Evolutionary conservation across 2,329 filamentous ascomycete species (phyloP).

Genomic region (Fusarium sp.): DNA sequence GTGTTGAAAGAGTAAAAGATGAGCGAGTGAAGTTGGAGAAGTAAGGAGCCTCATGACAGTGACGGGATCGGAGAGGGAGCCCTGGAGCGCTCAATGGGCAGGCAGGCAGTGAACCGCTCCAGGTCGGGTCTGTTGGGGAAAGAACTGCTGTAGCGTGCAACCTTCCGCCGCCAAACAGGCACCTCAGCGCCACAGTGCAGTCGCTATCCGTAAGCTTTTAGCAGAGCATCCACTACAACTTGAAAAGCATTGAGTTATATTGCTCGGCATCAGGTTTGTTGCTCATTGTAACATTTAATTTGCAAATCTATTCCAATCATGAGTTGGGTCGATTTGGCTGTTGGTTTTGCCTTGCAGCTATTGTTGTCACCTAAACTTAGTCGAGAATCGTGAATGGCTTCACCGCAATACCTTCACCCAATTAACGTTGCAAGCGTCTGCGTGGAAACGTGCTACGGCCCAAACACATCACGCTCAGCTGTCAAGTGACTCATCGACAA

Average conservation of each 20-base stretch:
- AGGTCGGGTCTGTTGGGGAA: not conserved
- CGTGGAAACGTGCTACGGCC: not conserved
- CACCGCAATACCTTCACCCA: conserved; percentile 15
- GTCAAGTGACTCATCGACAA: not conserved
- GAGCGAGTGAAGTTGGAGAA: conserved; percentile 29
- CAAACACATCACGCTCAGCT: not conserved
- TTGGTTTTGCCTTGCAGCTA: not conserved
- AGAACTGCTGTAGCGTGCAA: conserved; percentile 5
- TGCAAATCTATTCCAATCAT: too few relatives aligned
- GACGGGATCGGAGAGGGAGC: conserved; percentile 26
- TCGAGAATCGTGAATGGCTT: conserved; percentile 11
- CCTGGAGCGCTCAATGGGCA: conserved; percentile 8
- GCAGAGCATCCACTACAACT: too few relatives aligned
- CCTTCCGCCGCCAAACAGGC: conserved; percentile 23
- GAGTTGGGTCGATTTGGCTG: not conserved
- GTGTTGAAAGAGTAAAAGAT: conserved; percentile 28
- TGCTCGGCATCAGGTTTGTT: not conserved
- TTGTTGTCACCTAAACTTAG: not conserved
- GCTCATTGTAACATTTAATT: too few relatives aligned
- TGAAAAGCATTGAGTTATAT: too few relatives aligned
- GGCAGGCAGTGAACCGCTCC: conserved; percentile 8
- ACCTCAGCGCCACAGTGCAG: conserved; percentile 19
- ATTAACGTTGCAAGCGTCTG: not conserved
- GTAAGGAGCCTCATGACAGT: conserved; percentile 17
- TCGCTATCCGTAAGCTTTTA: not conserved